phyloP scores from a whole-genome alignment of 2,329 filamentous ascomycete species.

The Coniochaeta prunicola region DNA sequence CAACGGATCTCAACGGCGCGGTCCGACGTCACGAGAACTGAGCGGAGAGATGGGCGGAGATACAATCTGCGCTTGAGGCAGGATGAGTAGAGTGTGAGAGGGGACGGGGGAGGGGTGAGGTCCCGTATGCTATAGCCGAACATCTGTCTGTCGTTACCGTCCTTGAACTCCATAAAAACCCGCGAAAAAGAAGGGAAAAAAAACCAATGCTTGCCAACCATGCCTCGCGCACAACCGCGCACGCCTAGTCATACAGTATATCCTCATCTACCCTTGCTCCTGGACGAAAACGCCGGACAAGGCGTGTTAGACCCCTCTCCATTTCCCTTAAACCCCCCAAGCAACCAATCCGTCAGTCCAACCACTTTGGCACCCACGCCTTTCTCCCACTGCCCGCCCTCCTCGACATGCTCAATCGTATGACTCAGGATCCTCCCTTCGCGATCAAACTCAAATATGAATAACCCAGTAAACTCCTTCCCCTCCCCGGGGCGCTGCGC shows the following conservation, averaged over 20 bases:
- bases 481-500: slow-evolving; percentile 39
- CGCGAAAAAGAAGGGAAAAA: background rate
- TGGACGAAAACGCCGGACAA: background rate
- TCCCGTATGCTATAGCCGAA: background rate
- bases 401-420: slow-evolving; percentile 89
- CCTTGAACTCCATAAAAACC: background rate
- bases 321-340: slow-evolving; percentile 61
- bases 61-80: slow-evolving; percentile 25
- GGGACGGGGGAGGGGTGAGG: background rate
- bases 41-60: slow-evolving; percentile 57
- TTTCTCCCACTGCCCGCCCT: slow-evolving; percentile 74
- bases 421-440: slow-evolving; percentile 79
- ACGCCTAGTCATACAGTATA: background rate
- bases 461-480: slow-evolving; percentile 82
- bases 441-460: slow-evolving; percentile 91
- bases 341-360: slow-evolving; percentile 87
- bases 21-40: slow-evolving; percentile 45
- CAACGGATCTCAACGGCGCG: slow-evolving; percentile 26
- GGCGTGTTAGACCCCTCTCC: slow-evolving; percentile 12
- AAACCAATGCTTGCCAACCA: background rate
- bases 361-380: slow-evolving; percentile 78
- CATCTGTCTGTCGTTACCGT: slow-evolving; percentile 1
- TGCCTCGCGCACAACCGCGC: background rate
- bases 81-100: background rate
- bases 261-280: background rate